Percentiles rank a stretch among this genome's conserved stretches.
Conservation (phyloP, 345 rosid genomes). For the Moringa oleifera region DNA sequence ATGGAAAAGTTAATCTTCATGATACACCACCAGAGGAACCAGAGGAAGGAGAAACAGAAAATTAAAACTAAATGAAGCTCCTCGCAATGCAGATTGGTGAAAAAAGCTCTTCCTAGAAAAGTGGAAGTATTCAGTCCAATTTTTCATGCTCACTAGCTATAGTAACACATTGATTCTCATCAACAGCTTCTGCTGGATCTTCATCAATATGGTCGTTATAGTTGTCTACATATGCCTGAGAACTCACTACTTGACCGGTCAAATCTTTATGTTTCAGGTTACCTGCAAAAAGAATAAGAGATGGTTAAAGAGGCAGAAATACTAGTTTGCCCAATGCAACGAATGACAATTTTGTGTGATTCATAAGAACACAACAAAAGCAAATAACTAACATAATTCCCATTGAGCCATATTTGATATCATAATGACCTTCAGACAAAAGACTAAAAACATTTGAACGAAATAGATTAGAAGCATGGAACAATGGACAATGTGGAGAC, state of each 20-base stretch:
- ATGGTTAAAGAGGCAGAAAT: not conserved
- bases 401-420: not conserved
- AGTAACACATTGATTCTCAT: conserved; percentile 20
- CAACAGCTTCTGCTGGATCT: conserved; percentile 25
- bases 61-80: too few species aligned
- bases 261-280: conserved; percentile 86
- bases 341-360: too few species aligned
- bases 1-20: too few species aligned
- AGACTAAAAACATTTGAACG: too few species aligned
- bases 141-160: conserved; percentile 19
- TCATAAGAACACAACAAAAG: too few species aligned
- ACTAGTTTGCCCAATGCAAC: not conserved
- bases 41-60: too few species aligned
- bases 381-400: too few species aligned
- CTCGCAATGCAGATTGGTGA: too few species aligned
- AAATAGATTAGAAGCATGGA: not conserved
- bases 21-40: too few species aligned
- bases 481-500: not conserved
- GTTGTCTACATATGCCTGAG: conserved; percentile 66
- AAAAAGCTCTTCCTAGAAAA: too few species aligned
- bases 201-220: conserved; percentile 29
- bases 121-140: conserved; percentile 16
- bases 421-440: not conserved
- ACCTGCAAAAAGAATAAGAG: conserved; percentile 37
- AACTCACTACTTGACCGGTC: conserved; percentile 77